phyloP scores from a whole-genome alignment of 805 yeast genomes.

The Torulaspora franciscae region DNA sequence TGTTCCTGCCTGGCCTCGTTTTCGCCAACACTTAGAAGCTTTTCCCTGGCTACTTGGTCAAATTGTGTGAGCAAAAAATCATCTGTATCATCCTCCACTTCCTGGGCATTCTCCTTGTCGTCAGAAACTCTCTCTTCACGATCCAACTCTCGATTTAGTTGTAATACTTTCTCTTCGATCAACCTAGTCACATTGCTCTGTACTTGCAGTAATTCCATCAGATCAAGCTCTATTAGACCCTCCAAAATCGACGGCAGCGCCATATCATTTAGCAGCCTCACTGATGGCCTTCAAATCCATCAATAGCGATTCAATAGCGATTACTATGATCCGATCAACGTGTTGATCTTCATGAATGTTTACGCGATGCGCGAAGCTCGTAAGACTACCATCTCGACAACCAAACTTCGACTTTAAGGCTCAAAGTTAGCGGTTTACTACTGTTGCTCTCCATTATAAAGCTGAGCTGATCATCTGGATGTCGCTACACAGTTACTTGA shows the following conservation, averaged over 20 bases:
- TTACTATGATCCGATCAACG: too few species aligned
- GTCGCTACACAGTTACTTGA: slow-evolving; percentile 46
- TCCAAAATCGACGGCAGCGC: slow-evolving; percentile 11
- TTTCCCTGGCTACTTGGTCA: slow-evolving; percentile 12
- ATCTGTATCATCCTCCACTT: slow-evolving; percentile 16
- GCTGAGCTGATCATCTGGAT: slow-evolving; percentile 18
- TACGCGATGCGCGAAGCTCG: slow-evolving; percentile 2
- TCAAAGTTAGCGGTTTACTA: too few species aligned
- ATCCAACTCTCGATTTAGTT: background rate
- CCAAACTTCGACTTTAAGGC: too few species aligned
- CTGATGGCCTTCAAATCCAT: background rate
- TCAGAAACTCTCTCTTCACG: background rate
- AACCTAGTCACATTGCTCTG: slow-evolving; percentile 23
- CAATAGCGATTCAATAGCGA: background rate
- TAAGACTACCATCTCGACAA: background rate
- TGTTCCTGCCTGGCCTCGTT: background rate
- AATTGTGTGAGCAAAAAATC: slow-evolving; percentile 26
- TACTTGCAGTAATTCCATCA: slow-evolving; percentile 22
- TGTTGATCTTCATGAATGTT: background rate
- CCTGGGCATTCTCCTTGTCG: slow-evolving; percentile 2
- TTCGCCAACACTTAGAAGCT: slow-evolving; percentile 2
- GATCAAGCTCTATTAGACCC: slow-evolving; percentile 14
- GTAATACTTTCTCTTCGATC: slow-evolving; percentile 10
- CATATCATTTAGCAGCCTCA: background rate
- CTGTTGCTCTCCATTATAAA: too few species aligned